Evolutionary conservation across 345 rosid genomes (phyloP), one percentile per base, ranked within the genome.

Genomic region (Moricandia moricandioides): DNA sequence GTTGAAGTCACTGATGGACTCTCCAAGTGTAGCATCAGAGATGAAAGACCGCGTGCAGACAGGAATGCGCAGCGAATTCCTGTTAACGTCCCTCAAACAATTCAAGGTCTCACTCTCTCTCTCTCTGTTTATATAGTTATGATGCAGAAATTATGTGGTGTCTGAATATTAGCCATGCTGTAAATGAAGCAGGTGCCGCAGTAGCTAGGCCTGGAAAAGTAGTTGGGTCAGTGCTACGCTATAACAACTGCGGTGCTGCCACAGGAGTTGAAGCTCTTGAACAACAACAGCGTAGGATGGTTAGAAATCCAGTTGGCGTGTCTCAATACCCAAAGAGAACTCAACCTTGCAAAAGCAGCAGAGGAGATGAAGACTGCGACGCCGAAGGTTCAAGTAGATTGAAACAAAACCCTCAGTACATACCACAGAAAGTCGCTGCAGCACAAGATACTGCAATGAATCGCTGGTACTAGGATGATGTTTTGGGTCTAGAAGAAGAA

Each of bases 1-100:
- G 72, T 65, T 0, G 90, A 85, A 66, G 92, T 92, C 67, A 68
- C 84, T 17, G 89, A 89, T 61, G 88, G 88, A 78, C 84, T 95
- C 61, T 88, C 96, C 58, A 92, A 86, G 76, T 95, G 97, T 84
- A 88, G 85, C 81, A 88, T 95, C 72, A 88, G 88, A 81, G 97
- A 90, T 62, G 96, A 86, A 80, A 88, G 84, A 84, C 79, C 86
- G 11, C 89, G 74, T 39, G 37, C 70, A 62, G 92, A 88, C 76
- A 89, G 89, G 79, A 85, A 79, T 76, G 75, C 73, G 27, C 84
- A 86, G 13, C 84, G 96, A 83, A 84, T 88, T 51, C 99, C 97
- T 40, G 79, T 89, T 82, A 91, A 89, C 79, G 96, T 82, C 76
- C 86, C 98, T 75, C 98, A 86, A 70, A 79, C 86, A 18, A 82